These are phyloP conservation scores for Ganoderma lingzhi DNA, from an alignment of 1,284 basidiomycete genomes.

Conservation along the genomic window DNA sequence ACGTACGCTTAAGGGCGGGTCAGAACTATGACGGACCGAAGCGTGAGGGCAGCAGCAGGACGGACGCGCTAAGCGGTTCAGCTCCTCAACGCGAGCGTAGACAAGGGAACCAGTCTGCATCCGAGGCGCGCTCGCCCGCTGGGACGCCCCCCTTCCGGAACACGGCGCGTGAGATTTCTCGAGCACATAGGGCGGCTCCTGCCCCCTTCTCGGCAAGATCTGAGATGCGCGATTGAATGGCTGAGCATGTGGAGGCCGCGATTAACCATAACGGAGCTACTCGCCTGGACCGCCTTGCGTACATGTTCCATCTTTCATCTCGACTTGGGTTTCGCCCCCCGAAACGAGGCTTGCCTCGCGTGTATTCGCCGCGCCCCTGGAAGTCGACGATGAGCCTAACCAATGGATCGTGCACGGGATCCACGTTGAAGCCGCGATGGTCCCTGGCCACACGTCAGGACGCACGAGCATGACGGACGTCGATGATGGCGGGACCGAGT, in stretches of 20 bases:
- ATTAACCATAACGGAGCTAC: constrained; percentile 21
- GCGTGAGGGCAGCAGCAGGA: constrained; percentile 7
- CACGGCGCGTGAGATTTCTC: constrained; percentile 13
- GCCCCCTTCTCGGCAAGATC: constrained; percentile 17
- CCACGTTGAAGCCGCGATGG: neutral
- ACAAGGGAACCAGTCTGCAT: constrained; percentile 13
- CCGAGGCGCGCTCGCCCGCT: constrained; percentile 7
- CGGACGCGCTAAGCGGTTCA: constrained; percentile 17
- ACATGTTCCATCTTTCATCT: constrained; percentile 6
- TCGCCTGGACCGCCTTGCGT: constrained; percentile 13
- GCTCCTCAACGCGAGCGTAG: constrained; percentile 6
- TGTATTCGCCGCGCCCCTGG: constrained; percentile 3
- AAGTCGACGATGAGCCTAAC: neutral
- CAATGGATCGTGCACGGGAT: constrained; percentile 3
- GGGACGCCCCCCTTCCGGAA: constrained; percentile 12
- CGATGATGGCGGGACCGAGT: neutral
- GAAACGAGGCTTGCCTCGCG: constrained; percentile 16
- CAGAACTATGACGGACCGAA: constrained; percentile 12
- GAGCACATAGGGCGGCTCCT: neutral
- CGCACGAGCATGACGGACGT: neutral
- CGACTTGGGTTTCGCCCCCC: constrained; percentile 10
- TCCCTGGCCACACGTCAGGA: constrained; percentile 11
- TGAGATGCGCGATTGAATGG: constrained; percentile 13
- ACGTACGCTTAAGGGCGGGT: constrained; percentile 13
- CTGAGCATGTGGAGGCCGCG: constrained; percentile 14